These are phyloP conservation scores for Theobroma cacao DNA, from an alignment of 345 rosid genomes.

Conservation along the genomic window DNA sequence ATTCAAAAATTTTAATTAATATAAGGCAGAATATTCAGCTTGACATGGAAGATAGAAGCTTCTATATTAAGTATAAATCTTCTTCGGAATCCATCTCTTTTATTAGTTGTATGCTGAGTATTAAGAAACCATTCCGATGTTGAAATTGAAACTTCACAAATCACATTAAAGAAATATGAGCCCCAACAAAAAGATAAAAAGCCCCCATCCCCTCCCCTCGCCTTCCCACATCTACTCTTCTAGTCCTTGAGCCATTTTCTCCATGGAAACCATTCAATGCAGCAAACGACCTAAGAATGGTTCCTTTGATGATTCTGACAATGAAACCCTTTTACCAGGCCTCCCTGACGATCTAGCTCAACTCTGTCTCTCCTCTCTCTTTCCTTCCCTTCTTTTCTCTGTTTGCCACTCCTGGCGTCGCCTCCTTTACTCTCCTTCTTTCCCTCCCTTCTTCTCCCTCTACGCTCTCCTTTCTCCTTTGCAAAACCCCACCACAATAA, in stretches of 20 bases:
- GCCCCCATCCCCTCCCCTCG: background rate
- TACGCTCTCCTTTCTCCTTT: conserved; percentile 36
- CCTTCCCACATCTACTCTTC: background rate
- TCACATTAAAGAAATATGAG: background rate
- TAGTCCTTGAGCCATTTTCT: background rate
- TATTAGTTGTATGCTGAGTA: background rate
- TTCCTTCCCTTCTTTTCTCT: conserved; percentile 43
- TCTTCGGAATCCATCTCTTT: too few relatives aligned
- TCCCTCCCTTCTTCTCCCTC: conserved; percentile 46
- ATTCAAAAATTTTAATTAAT: too few relatives aligned
- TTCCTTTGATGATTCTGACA: background rate
- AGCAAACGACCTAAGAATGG: background rate
- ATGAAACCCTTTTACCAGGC: conserved; percentile 26
- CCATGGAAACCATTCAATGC: background rate
- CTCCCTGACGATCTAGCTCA: conserved; percentile 53
- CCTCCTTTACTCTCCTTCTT: conserved; percentile 43
- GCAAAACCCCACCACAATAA: background rate
- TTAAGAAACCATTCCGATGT: background rate
- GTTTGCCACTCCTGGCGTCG: conserved; percentile 55
- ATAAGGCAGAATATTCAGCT: too few relatives aligned
- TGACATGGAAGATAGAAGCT: too few relatives aligned
- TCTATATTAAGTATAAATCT: background rate
- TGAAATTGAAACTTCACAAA: background rate
- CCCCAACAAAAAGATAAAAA: background rate
- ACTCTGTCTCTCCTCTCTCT: conserved; percentile 32